phyloP scores from a whole-genome alignment of 2,329 filamentous ascomycete genomes.

The Fusarium xyrophilum region DNA sequence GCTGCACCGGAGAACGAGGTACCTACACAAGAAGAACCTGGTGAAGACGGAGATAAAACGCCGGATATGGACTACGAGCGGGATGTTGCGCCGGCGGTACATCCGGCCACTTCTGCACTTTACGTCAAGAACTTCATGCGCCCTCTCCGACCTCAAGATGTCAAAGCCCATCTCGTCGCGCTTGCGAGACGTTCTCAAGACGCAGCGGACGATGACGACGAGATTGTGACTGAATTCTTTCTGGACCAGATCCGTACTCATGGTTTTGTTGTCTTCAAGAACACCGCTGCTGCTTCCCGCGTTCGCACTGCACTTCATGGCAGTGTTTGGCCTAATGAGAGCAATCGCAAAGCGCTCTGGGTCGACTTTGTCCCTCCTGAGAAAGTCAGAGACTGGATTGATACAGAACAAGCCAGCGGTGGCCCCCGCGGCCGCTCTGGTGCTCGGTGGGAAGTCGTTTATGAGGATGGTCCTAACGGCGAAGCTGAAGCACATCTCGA shows the following conservation, averaged over 20 bases:
- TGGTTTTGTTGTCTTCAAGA: constrained; percentile 78
- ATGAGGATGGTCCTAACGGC: constrained; percentile 64
- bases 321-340: constrained; percentile 85
- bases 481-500: constrained; percentile 62
- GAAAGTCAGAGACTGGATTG: constrained; percentile 76
- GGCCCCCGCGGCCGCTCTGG: constrained; percentile 48
- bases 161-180: constrained; percentile 72
- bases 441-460: constrained; percentile 75
- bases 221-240: constrained; percentile 71
- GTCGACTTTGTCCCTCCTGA: constrained; percentile 88
- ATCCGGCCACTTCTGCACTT: constrained; percentile 76
- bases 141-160: constrained; percentile 72
- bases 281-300: constrained; percentile 73
- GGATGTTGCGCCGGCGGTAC: constrained; percentile 63
- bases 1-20: not conserved
- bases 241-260: constrained; percentile 88
- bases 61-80: constrained; percentile 46
- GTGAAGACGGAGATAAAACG: constrained; percentile 17
- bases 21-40: not conserved
- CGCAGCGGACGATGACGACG: constrained; percentile 59
- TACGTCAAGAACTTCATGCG: constrained; percentile 94
- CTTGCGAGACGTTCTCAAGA: constrained; percentile 68
- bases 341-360: constrained; percentile 81
- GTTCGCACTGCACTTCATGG: constrained; percentile 80
- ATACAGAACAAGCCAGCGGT: constrained; percentile 64